Conservation (phyloP, 2,329 filamentous ascomycete species). For the Calonectria honghensis region DNA sequence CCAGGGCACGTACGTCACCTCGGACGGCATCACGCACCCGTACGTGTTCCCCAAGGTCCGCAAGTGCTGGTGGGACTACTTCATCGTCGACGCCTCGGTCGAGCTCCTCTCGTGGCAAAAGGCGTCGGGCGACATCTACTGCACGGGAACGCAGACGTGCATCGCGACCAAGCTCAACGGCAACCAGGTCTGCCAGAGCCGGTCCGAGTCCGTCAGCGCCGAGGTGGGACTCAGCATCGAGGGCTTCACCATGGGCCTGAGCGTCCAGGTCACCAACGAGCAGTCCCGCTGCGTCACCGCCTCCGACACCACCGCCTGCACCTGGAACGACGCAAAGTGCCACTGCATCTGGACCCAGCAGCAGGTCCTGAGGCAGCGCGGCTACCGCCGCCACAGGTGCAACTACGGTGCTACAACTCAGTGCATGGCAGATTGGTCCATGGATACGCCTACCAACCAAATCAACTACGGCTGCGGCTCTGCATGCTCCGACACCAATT, state of each 20-base stretch:
- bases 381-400: slow-evolving; percentile 29
- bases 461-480: slow-evolving; percentile 32
- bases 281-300: slow-evolving; percentile 11
- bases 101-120: slow-evolving; percentile 27
- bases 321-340: slow-evolving; percentile 30
- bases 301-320: slow-evolving; percentile 20
- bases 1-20: slow-evolving; percentile 18
- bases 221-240: slow-evolving; percentile 13
- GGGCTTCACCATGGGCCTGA: slow-evolving; percentile 1
- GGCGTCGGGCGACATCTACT: slow-evolving; percentile 4
- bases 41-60: slow-evolving; percentile 26
- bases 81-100: slow-evolving; percentile 12
- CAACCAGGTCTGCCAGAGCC: slow-evolving; percentile 9
- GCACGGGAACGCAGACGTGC: slow-evolving; percentile 2
- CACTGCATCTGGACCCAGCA: slow-evolving; percentile 33
- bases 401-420: slow-evolving; percentile 21
- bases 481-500: slow-evolving; percentile 2
- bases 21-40: slow-evolving; percentile 20
- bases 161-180: slow-evolving; percentile 9
- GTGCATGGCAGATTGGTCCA: slow-evolving; percentile 29
- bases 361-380: slow-evolving; percentile 28
- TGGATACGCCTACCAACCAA: slow-evolving; percentile 27
- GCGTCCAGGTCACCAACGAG: background rate
- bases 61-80: slow-evolving; percentile 38
- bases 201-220: slow-evolving; percentile 9